Evolutionary conservation across 2,329 filamentous ascomycete genomes (phyloP).

Genomic region (Byssothecium circinans): DNA sequence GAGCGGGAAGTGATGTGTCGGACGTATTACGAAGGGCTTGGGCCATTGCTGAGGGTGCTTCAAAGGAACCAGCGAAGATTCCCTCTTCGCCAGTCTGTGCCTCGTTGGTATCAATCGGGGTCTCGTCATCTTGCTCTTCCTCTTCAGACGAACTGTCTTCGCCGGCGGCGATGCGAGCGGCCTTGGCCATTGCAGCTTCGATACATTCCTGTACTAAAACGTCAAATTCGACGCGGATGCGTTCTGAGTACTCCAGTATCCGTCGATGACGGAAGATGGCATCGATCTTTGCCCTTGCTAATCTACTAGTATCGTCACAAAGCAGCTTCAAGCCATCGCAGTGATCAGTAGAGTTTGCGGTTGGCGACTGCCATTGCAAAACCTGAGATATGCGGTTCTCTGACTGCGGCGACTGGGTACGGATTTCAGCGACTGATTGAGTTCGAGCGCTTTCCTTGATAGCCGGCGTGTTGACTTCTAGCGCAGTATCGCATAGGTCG

Average conservation of each 20-base stretch:
- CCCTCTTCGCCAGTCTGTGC: slow-evolving; percentile 55
- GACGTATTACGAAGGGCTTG: slow-evolving; percentile 59
- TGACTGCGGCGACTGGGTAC: slow-evolving; percentile 93
- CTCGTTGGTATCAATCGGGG: slow-evolving; percentile 49
- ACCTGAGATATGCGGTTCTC: slow-evolving; percentile 94
- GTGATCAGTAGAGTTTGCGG: slow-evolving; percentile 86
- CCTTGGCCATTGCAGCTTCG: slow-evolving; percentile 85
- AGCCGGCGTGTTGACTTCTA: slow-evolving; percentile 91
- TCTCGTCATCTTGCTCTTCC: slow-evolving; percentile 52
- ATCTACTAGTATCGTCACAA: slow-evolving; percentile 85
- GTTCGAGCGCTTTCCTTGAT: slow-evolving; percentile 76
- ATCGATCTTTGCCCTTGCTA: slow-evolving; percentile 87
- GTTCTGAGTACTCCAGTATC: slow-evolving; percentile 93
- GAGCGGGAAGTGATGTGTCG: slow-evolving; percentile 50
- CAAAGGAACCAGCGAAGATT: slow-evolving; percentile 61
- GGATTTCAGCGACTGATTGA: slow-evolving; percentile 71
- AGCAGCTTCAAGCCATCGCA: slow-evolving; percentile 85
- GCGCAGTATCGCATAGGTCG: slow-evolving; percentile 91
- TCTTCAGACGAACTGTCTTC: slow-evolving; percentile 75
- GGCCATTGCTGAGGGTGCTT: slow-evolving; percentile 59
- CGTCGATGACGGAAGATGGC: slow-evolving; percentile 87
- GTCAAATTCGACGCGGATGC: slow-evolving; percentile 91
- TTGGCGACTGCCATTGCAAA: slow-evolving; percentile 93
- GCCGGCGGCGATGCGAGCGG: slow-evolving; percentile 82
- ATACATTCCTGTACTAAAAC: slow-evolving; percentile 95